Percentiles rank a stretch among this genome's conserved stretches.
Conservation (phyloP, 768 basidiomycete genomes). For the Russula compacta region DNA sequence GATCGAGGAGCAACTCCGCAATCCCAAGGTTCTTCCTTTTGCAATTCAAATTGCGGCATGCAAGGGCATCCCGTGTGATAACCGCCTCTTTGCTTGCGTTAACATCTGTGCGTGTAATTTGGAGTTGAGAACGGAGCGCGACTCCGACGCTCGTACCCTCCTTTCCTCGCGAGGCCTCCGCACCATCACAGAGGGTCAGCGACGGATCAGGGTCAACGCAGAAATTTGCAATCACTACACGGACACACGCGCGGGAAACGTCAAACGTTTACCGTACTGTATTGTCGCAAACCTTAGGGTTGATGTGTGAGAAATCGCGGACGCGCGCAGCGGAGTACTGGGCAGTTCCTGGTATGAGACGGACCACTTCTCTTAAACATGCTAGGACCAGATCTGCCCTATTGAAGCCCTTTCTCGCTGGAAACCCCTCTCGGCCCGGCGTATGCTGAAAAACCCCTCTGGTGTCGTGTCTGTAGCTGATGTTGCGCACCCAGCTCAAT, state of each 20-base stretch:
- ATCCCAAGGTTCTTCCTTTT: not conserved
- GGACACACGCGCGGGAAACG: too few relatives aligned
- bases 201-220: too few relatives aligned
- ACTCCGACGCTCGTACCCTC: too few relatives aligned
- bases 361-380: slow-evolving; percentile 10
- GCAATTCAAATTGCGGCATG: not conserved
- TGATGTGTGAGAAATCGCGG: too few relatives aligned
- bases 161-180: too few relatives aligned
- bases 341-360: slow-evolving; percentile 15
- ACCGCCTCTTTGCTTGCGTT: not conserved
- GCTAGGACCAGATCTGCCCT: slow-evolving; percentile 1
- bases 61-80: not conserved
- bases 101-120: not conserved
- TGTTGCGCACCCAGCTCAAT: slow-evolving; percentile 64
- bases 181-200: too few relatives aligned
- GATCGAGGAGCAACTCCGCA: not conserved
- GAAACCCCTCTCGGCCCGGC: slow-evolving; percentile 32
- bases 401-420: slow-evolving; percentile 21
- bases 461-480: slow-evolving; percentile 3
- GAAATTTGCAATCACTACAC: too few relatives aligned
- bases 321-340: too few relatives aligned
- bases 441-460: slow-evolving; percentile 44
- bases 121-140: too few relatives aligned
- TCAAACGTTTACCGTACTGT: too few relatives aligned
- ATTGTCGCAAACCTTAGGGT: too few relatives aligned